Evolutionary conservation across 2,329 filamentous ascomycete species (phyloP), one percentile per base, ranked within the genome.

Genomic region (Fusarium oligoseptatum): DNA sequence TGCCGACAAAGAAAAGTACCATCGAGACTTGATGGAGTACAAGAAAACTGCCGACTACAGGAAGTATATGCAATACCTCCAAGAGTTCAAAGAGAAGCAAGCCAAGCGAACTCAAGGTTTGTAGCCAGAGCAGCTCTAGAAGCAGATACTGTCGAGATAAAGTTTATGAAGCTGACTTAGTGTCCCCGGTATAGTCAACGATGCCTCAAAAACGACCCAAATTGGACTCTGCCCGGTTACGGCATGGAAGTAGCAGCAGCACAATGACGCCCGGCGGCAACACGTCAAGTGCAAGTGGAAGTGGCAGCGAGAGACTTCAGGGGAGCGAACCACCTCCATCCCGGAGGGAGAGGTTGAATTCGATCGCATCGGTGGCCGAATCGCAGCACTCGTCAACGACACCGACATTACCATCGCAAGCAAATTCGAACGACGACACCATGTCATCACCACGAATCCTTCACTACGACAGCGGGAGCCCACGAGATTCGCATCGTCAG

Each of bases 81-180:
- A 90, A 36, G 93, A 95, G 1, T 96, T 97, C 84, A 95, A 93
- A 79, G 89, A 91, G 57, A 93, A 93, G 80, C 92, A 95, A 78
- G 84, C 88, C 29, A 86, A 85, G 66, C 86, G 89, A 56, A 83
- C 84, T 62, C 88, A 90, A 87, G 88, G 90, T 90, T 82, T 52
- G 82, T 81, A 55, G 29, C 55, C 56, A 39, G 22, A 20, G 48
- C 48, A 64, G 45, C 63, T 48, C 34, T 24, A 68, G 22, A 22
- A 24, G 27, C 48, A 20, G 20, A 37, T 27, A 45, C 22, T 14
- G 14, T 62, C 11, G 41, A 24, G 4, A 43, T 14, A 45, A 14
- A 20, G 63, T 58, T 22, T 22, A 39, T 36, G 41, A 36, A 71
- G 64, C 72, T 68, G 39, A 72, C 52, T 36, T 43, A 65, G 20